These are phyloP conservation scores for Hypoxylon rickii DNA, from an alignment of 495 filamentous ascomycete genomes.

Conservation along the genomic window DNA sequence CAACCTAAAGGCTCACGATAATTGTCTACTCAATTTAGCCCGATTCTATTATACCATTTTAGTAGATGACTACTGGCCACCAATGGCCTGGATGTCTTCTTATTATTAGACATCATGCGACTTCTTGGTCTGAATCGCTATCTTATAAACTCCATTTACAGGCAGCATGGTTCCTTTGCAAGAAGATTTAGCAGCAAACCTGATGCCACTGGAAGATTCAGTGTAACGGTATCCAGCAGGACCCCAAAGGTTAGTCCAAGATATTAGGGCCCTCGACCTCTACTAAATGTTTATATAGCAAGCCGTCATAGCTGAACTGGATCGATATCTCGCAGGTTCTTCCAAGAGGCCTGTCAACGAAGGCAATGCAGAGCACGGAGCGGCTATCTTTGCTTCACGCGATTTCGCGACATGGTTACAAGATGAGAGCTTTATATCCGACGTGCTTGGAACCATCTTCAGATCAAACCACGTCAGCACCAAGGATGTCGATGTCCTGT, in stretches of 20 bases:
- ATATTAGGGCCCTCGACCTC: not conserved
- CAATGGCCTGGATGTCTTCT: not conserved
- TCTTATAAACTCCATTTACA: conserved; percentile 12
- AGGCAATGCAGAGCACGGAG: conserved; percentile 17
- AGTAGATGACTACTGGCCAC: not conserved
- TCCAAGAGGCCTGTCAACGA: not conserved
- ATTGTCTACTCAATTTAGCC: too few species aligned
- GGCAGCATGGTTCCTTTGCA: not conserved
- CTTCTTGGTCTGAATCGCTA: conserved; percentile 12
- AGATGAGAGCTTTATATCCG: conserved; percentile 43
- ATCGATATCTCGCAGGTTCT: not conserved
- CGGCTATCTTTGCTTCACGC: conserved; percentile 43
- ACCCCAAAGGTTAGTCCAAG: conserved; percentile 23
- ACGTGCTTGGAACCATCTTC: conserved; percentile 31
- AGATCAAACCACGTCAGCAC: conserved; percentile 2
- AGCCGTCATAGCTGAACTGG: conserved; percentile 15
- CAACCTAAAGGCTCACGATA: too few species aligned
- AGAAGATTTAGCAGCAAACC: conserved; percentile 14
- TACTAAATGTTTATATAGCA: conserved; percentile 8
- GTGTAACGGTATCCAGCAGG: conserved; percentile 19
- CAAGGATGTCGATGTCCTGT: conserved; percentile 35
- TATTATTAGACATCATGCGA: conserved; percentile 15
- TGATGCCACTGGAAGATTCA: conserved; percentile 17
- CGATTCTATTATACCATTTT: too few species aligned
- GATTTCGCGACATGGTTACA: conserved; percentile 44